Base-by-base conservation (phyloP, 2,329 filamentous ascomycete species). In the Pleoardoris graminearum region DNA sequence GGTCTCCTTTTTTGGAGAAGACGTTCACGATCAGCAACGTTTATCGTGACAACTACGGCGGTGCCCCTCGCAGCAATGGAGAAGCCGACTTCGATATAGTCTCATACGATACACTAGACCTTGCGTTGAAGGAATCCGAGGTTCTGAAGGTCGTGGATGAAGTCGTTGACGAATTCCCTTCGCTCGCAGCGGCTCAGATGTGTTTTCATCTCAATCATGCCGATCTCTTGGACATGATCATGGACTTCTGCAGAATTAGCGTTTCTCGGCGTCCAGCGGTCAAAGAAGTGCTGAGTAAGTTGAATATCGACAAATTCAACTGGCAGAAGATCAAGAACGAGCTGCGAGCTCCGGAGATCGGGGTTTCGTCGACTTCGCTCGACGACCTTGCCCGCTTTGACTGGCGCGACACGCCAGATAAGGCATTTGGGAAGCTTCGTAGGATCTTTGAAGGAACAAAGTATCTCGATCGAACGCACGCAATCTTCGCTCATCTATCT, bases 1-100 rank as follows among this genome's bases (percentile, higher is more conserved):
- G 86, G 39, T 78, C 78, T 11, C 78, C 85, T 0, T 79, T 85
- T 1, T 76, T 90, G 4, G 84, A 90, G 60, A 89, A 90, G 59
- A 90, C 89, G 0, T 96, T 91, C 71, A 85, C 89, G 0, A 97
- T 99, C 70, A 92, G 91, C 6, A 87, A 82, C 29, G 91, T 97
- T 1, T 97, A 91, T 68, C 85, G 94, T 35, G 89, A 95, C 58
- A 86, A 83, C 39, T 80, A 85, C 43, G 91, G 90, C 7, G 89
- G 90, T 2, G 89, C 96, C 61, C 94, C 94, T 6, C 82, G 83
- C 51, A 88, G 87, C 65, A 88, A 90, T 69, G 88, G 90, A 8
- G 94, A 97, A 69, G 92, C 95, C 2, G 92, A 97, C 70, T 99
- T 97, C 70, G 94, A 99, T 73, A 91, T 99, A 54, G 83, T 96